phyloP scores from a whole-genome alignment of 768 basidiomycete species.

The Pilatotrama ljubarskyi region DNA sequence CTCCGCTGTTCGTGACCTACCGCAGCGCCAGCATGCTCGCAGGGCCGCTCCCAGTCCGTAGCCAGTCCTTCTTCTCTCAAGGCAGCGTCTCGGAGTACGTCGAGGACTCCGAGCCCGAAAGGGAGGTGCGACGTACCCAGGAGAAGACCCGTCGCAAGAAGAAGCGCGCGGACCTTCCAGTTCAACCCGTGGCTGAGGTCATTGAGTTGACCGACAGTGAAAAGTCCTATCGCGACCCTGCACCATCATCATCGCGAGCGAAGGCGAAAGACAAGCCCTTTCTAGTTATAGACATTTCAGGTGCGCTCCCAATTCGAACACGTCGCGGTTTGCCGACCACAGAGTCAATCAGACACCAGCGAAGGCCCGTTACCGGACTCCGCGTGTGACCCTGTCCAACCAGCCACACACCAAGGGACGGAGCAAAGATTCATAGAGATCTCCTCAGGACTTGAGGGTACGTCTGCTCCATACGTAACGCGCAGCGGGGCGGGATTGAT shows the following conservation, averaged over 20 bases:
- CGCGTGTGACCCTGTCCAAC: too few species aligned
- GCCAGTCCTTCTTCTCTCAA: conserved; percentile 12
- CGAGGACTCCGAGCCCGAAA: conserved; percentile 74
- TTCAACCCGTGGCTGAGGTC: conserved; percentile 5
- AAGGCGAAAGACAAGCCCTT: not conserved
- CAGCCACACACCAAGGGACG: not conserved
- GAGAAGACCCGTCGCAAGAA: conserved; percentile 23
- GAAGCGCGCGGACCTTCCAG: conserved; percentile 25
- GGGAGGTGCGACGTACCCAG: conserved; percentile 40
- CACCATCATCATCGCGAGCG: not conserved
- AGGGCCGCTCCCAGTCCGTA: not conserved
- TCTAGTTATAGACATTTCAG: conserved; percentile 6
- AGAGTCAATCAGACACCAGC: not conserved
- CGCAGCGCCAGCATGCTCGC: not conserved
- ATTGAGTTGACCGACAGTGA: conserved; percentile 24
- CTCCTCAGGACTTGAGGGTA: not conserved
- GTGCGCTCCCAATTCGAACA: not conserved
- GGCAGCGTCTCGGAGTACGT: conserved; percentile 42
- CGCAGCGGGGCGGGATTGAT: too few species aligned
- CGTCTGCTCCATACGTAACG: not conserved
- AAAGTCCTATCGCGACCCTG: not conserved
- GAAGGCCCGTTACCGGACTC: not conserved
- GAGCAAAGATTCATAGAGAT: too few species aligned
- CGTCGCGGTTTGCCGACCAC: not conserved
- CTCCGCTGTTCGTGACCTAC: not conserved